A percentile compares a stretch with the other conserved stretches of the same genome.
phyloP scores from a whole-genome alignment of 2,329 filamentous ascomycete species.

The Paracamarosporium sp. region DNA sequence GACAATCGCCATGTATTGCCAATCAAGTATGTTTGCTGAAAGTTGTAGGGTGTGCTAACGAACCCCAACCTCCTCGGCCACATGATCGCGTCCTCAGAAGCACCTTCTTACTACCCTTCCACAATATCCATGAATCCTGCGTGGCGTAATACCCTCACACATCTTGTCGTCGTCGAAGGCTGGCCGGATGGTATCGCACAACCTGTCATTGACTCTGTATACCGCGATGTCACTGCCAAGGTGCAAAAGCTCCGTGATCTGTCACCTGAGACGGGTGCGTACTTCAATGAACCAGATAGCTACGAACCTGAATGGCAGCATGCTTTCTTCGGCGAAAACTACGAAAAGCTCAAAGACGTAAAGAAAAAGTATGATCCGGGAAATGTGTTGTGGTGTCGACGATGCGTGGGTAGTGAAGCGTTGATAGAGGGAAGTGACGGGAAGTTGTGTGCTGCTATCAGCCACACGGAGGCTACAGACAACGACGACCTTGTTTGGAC shows the following conservation, averaged over 20 bases:
- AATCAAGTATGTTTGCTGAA: conserved; percentile 1
- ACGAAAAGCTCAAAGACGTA: conserved; percentile 20
- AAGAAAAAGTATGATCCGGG: conserved; percentile 31
- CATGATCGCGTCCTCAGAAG: conserved; percentile 24
- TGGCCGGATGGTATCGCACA: conserved; percentile 21
- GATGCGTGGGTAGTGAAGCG: conserved; percentile 37
- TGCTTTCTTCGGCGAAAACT: conserved; percentile 28
- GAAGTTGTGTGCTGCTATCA: conserved; percentile 20
- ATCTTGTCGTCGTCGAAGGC: conserved; percentile 22
- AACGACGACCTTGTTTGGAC: background rate
- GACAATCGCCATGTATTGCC: background rate
- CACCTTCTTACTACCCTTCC: conserved; percentile 22
- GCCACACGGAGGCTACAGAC: background rate
- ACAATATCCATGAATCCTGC: conserved; percentile 27
- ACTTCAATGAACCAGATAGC: conserved; percentile 37
- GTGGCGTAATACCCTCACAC: conserved; percentile 31
- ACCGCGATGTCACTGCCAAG: conserved; percentile 26
- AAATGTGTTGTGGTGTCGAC: conserved; percentile 29
- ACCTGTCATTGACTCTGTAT: conserved; percentile 18
- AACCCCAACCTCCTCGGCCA: conserved; percentile 31
- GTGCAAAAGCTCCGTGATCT: conserved; percentile 21
- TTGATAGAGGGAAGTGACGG: conserved; percentile 22
- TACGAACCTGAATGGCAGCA: conserved; percentile 34
- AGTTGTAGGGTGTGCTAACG: conserved; percentile 12
- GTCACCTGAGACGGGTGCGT: conserved; percentile 31